These are phyloP conservation scores for Amylocystis lapponica DNA, from an alignment of 768 basidiomycete species.

Conservation along the genomic window DNA sequence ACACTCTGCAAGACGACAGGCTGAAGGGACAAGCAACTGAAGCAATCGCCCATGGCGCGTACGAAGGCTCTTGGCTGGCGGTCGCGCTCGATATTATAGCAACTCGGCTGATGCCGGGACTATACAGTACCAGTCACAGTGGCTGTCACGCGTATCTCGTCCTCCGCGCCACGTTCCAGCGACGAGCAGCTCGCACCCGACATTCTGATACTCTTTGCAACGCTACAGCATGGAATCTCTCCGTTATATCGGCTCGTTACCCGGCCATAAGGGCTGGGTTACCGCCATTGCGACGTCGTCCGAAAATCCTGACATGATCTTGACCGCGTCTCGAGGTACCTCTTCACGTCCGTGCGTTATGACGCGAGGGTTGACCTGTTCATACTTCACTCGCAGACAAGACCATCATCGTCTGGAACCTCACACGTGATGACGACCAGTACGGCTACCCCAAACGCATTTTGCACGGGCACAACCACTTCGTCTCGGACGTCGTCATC, in stretches of 20 bases:
- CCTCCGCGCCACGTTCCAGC: conserved; percentile 8
- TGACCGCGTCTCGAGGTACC: conserved; percentile 95
- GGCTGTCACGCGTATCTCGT: conserved; percentile 45
- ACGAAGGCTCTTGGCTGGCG: neutral
- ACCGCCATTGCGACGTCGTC: conserved; percentile 97
- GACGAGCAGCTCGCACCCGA: conserved; percentile 25
- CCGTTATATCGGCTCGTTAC: conserved; percentile 86
- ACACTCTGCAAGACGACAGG: neutral
- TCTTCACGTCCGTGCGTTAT: conserved; percentile 18
- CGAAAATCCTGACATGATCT: conserved; percentile 98
- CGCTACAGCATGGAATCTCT: conserved; percentile 53
- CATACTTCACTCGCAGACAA: too few species aligned
- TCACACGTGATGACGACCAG: conserved; percentile 86
- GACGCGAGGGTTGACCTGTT: too few species aligned
- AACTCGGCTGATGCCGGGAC: conserved; percentile 27
- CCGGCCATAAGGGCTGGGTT: conserved; percentile 96
- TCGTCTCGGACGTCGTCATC: conserved; percentile 97
- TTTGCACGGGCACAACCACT: conserved; percentile 98
- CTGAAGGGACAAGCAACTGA: too few species aligned
- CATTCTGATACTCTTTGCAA: conserved; percentile 23
- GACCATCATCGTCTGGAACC: conserved; percentile 99
- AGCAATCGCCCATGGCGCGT: too few species aligned
- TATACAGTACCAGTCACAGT: conserved; percentile 59
- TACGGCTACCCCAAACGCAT: conserved; percentile 98
- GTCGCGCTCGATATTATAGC: neutral